Conservation (phyloP, 2,329 filamentous ascomycete genomes). For the Onygenales sp. region DNA sequence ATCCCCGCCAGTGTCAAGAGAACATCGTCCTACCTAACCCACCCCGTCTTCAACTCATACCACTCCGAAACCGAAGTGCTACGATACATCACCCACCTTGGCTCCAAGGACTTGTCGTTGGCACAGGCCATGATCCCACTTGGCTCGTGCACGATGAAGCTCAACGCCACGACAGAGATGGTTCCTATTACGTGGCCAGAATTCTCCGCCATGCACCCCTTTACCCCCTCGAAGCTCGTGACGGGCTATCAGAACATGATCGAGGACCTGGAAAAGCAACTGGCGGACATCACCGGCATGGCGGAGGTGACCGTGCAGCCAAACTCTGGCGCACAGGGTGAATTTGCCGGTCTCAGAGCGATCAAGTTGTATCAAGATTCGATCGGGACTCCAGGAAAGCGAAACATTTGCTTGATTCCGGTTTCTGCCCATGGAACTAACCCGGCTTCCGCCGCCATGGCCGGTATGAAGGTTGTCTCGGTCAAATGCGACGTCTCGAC, state of each 20-base stretch:
- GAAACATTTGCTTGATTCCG: slow-evolving; percentile 89
- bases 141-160: slow-evolving; percentile 97
- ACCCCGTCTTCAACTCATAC: slow-evolving; percentile 89
- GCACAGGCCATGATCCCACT: slow-evolving; percentile 97
- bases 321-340: slow-evolving; percentile 91
- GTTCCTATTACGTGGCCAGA: slow-evolving; percentile 67
- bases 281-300: slow-evolving; percentile 81
- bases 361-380: slow-evolving; percentile 77
- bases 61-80: slow-evolving; percentile 92
- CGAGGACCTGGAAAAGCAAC: slow-evolving; percentile 60
- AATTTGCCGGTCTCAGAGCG: slow-evolving; percentile 80
- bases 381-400: slow-evolving; percentile 50
- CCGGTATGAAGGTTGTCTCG: slow-evolving; percentile 85
- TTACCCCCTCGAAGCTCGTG: slow-evolving; percentile 54
- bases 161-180: slow-evolving; percentile 93
- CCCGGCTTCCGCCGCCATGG: slow-evolving; percentile 90
- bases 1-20: slow-evolving; percentile 52
- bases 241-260: slow-evolving; percentile 64
- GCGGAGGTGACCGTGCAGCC: slow-evolving; percentile 82
- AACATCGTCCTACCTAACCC: slow-evolving; percentile 67
- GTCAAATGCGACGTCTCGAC: slow-evolving; percentile 83
- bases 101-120: slow-evolving; percentile 88
- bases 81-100: slow-evolving; percentile 84
- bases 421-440: slow-evolving; percentile 95
- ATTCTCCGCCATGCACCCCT: slow-evolving; percentile 74